Evolutionary conservation across 106 monocot genomes (phyloP), one percentile per base, ranked within the genome.

Genomic region (Posidonia australis): DNA sequence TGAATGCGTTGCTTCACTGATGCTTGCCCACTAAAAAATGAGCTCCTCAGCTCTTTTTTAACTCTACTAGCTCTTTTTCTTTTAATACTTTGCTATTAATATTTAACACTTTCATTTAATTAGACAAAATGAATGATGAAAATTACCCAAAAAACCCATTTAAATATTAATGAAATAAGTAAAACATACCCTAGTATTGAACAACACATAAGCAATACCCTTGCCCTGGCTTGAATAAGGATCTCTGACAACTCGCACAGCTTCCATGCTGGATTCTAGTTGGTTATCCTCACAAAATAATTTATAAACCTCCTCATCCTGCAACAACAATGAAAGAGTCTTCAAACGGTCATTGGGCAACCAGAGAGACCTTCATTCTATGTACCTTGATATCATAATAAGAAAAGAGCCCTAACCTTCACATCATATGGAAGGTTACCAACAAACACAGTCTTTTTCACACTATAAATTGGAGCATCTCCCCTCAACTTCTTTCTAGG

Each of bases 341-440:
- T 1, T 30, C 16, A 26, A 41, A 5, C 13, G 11, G 12, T 61
- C 16, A 31, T 41, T 30, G 3, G 19, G 32, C 13, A 63, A 32
- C 6, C 62, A 41, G 30, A n/a, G 66, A 14, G 27, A 9, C 3
- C n/a, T 14, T 21, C 22, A 36, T 9, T 22, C 2, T 26, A 57
- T 57, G 26, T 16, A 57, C 26, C 57, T n/a, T 31, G 18, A 17
- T 26, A 47, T 57, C 18, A 21, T 24, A 71, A 14, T 24, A 71
- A 14, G 13, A 44, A 43, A 23, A 65, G 14, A 28, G 21, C 22
- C 10, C 56, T 67, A 28, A 90, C 94, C 86, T 90, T 96, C 42
- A 96, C 84, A 74, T 90, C 90, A 81, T 80, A 96, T 44, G 94
- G 94, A 10, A 96, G 90, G 60, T 90, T 96, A 19, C 94, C 94